Base-by-base conservation (phyloP, 2,329 filamentous ascomycete species). In the Pseudogymnoascus sp. region DNA sequence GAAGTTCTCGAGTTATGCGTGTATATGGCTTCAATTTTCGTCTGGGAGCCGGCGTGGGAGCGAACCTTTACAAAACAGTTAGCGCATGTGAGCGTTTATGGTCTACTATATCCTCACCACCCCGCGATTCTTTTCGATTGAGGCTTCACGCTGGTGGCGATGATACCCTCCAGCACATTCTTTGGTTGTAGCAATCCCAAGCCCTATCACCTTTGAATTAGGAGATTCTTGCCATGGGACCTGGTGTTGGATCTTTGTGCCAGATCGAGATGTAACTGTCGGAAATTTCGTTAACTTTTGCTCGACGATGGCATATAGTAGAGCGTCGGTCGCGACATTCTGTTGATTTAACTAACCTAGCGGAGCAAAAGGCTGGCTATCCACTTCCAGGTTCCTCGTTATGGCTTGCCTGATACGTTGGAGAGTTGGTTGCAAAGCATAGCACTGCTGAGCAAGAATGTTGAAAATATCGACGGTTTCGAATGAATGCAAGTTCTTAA, bases 311-410 rank as follows among this genome's bases (percentile, higher is more conserved):
- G 15, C 9, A 35, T 33, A 21, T 33, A 35, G 44, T 31, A 51
- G 4, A 51, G 13, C 8, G 44, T 21, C 44, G n/a, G 25, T 21
- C 21, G 21, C 29, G 25, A 17, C 17, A 21, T 17, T 33, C 13
- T 61, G 39, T 61, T 35, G 29, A 21, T 58, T 29, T n/a, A 41
- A 35, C 44, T 61, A 41, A 48, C 39, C 35, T 61, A 21, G 29
- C 13, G 17, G 38, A 13, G 41, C 31, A 61, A 58, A n/a, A 31
- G 58, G 15, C 6, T 35, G 5, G 12, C n/a, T 21, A 58, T 61
- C 44, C 13, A 31, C 55, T 31, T 35, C 29, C 13, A 33, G 3
- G 29, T 13, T 5, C 4, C 31, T 33, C 41, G 7, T 8, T 21
- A 25, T 25, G 41, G 15, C 41, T 58, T 48, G 29, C 10, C 35